Evolutionary conservation across 345 rosid species (phyloP).

Genomic region (Euphorbia peplus): DNA sequence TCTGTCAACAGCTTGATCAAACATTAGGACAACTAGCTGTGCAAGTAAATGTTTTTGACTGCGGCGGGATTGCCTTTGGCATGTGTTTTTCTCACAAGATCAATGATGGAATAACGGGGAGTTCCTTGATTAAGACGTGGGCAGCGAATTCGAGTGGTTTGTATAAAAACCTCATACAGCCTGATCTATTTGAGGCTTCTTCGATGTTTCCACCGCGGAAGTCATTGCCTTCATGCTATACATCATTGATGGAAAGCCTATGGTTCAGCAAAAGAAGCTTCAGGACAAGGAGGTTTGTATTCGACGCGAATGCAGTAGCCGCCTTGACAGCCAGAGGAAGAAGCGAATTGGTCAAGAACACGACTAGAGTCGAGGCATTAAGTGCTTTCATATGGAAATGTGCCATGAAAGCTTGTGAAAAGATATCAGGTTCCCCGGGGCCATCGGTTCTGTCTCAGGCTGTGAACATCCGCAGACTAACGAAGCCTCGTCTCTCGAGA

Average conservation of each 20-base stretch:
- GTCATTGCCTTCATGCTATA: neutral
- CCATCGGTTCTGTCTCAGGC: neutral
- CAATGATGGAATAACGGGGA: neutral
- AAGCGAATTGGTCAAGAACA: neutral
- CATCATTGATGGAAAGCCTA: constrained; percentile 3
- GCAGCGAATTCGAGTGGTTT: neutral
- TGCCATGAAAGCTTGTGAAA: constrained; percentile 6
- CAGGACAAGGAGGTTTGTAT: constrained; percentile 2
- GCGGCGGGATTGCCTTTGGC: constrained; percentile 19
- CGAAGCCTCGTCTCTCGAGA: constrained; percentile 5
- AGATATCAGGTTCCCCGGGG: neutral
- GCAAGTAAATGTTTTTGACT: constrained; percentile 10
- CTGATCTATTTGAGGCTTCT: neutral
- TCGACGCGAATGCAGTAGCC: neutral
- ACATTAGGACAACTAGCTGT: constrained; percentile 1
- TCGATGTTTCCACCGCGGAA: neutral
- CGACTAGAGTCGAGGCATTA: constrained; percentile 2
- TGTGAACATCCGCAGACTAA: constrained; percentile 6
- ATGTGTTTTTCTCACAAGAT: constrained; percentile 9
- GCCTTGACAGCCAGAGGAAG: neutral
- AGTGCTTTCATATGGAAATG: constrained; percentile 11
- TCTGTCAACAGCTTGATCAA: neutral
- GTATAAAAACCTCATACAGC: neutral
- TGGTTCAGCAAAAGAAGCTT: neutral
- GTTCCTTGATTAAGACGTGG: constrained; percentile 4